Conservation (phyloP, 1,284 basidiomycete species). For the Sporisorium reilianum region DNA sequence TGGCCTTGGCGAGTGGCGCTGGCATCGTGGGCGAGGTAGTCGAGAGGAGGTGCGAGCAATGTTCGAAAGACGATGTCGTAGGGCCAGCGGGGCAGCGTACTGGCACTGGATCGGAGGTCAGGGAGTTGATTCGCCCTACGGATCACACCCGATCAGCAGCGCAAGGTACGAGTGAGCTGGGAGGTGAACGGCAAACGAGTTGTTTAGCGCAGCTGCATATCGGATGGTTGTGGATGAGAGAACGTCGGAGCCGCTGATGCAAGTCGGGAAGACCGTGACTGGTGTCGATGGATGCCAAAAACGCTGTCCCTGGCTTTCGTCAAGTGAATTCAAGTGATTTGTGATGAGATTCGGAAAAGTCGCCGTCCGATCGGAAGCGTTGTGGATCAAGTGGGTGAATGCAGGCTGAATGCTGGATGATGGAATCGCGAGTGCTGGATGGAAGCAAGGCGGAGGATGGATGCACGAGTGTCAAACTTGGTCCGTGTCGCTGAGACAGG, state of each 20-base stretch:
- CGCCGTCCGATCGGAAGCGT: not conserved
- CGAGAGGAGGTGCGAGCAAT: not conserved
- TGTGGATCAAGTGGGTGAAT: not conserved
- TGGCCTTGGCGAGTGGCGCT: slow-evolving; percentile 39
- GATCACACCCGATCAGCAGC: slow-evolving; percentile 13
- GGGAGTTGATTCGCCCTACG: slow-evolving; percentile 1
- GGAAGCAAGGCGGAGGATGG: no score
- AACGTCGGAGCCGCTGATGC: not conserved
- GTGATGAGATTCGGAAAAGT: not conserved
- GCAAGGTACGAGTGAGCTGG: slow-evolving; percentile 16
- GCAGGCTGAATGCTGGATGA: not conserved
- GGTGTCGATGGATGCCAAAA: not conserved
- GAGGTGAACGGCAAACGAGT: slow-evolving; percentile 5
- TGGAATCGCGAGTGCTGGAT: not conserved
- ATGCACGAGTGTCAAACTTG: not conserved
- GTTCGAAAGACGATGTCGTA: not conserved
- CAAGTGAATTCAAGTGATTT: no score
- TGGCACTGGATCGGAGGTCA: not conserved
- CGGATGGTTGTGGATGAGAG: slow-evolving; percentile 1
- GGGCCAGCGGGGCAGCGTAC: not conserved
- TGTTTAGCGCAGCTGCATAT: slow-evolving; percentile 26
- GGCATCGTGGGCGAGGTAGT: slow-evolving; percentile 25
- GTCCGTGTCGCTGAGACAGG: not conserved
- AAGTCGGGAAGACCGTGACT: not conserved
- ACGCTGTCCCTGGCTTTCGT: no score